A percentile compares a stretch with the other conserved stretches of the same genome.
phyloP scores from a whole-genome alignment of 371 early-diverging fungal genomes.

The Mucor velutinosus region DNA sequence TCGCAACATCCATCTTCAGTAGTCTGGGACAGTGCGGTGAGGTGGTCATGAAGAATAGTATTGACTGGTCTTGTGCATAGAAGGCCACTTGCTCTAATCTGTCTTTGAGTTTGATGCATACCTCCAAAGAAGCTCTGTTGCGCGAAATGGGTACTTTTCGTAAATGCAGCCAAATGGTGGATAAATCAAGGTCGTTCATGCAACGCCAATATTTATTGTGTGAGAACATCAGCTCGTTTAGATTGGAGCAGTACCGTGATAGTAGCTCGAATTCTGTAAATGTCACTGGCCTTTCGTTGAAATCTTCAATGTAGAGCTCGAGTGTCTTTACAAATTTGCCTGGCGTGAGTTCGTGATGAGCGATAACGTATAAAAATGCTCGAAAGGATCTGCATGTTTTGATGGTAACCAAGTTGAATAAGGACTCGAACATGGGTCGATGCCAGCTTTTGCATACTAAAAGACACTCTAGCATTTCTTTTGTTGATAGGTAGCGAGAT shows the following conservation, averaged over 20 bases:
- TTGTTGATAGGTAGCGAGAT: not conserved
- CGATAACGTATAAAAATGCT: conserved; percentile 11
- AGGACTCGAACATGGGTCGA: conserved; percentile 6
- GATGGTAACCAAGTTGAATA: conserved; percentile 11
- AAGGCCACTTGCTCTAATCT: not conserved
- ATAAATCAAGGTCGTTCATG: conserved; percentile 5
- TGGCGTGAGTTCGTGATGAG: conserved; percentile 11
- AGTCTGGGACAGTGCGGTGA: not conserved
- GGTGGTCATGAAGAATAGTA: not conserved
- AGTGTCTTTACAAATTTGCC: conserved; percentile 2
- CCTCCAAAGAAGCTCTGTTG: not conserved
- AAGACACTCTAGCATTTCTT: conserved; percentile 4
- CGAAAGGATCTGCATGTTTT: conserved; percentile 14
- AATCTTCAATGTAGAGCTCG: not conserved
- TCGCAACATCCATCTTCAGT: not conserved
- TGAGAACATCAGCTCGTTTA: conserved; percentile 6
- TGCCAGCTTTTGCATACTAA: conserved; percentile 18
- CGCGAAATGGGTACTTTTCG: not conserved
- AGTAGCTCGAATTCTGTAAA: conserved; percentile 26
- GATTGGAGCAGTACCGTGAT: conserved; percentile 7
- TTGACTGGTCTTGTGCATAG: not conserved
- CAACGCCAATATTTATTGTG: conserved; percentile 5
- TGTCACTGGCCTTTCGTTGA: not conserved
- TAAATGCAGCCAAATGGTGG: conserved; percentile 2
- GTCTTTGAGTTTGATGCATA: not conserved